Conservation (phyloP, 73 alveolate genomes). For the Diophrys appendiculata region DNA sequence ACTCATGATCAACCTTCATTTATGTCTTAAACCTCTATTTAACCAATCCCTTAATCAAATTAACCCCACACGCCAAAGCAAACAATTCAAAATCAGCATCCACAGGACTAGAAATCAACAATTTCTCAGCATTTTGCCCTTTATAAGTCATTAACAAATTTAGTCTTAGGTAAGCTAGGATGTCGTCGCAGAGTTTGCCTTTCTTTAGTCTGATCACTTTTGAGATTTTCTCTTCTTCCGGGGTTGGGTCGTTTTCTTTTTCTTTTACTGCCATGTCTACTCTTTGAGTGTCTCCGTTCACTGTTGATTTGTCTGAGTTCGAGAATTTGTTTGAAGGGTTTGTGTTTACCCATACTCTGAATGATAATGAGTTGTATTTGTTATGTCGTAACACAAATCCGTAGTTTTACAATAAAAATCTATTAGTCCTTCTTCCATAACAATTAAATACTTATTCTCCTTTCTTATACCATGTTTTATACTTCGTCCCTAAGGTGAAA, state of each 20-base stretch:
- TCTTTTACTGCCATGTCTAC: neutral
- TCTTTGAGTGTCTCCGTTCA: neutral
- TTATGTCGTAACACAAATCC: slow-evolving; percentile 21
- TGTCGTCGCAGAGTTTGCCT: slow-evolving; percentile 21
- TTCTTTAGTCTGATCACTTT: slow-evolving; percentile 50
- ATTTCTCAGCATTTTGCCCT: slow-evolving; percentile 32
- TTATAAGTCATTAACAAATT: slow-evolving; percentile 42
- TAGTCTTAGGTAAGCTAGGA: slow-evolving; percentile 58
- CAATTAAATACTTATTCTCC: slow-evolving; percentile 22
- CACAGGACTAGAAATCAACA: slow-evolving; percentile 49
- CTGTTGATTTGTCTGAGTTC: neutral
- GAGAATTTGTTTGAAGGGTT: neutral
- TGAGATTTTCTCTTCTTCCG: slow-evolving; percentile 16
- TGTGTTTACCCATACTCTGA: slow-evolving; percentile 21
- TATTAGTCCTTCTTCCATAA: slow-evolving; percentile 19
- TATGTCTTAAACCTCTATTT: slow-evolving; percentile 26
- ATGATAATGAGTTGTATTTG: slow-evolving; percentile 1
- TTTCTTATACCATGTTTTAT: slow-evolving; percentile 1
- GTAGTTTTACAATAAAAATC: slow-evolving; percentile 6
- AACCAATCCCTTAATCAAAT: slow-evolving; percentile 36
- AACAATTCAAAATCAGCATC: slow-evolving; percentile 62
- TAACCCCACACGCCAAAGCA: slow-evolving; percentile 52
- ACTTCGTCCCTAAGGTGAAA: slow-evolving; percentile 8
- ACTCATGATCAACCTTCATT: neutral
- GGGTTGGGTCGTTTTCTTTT: neutral